Evolutionary conservation across 2,329 filamentous ascomycete species (phyloP).

Genomic region (Claviceps capensis): DNA sequence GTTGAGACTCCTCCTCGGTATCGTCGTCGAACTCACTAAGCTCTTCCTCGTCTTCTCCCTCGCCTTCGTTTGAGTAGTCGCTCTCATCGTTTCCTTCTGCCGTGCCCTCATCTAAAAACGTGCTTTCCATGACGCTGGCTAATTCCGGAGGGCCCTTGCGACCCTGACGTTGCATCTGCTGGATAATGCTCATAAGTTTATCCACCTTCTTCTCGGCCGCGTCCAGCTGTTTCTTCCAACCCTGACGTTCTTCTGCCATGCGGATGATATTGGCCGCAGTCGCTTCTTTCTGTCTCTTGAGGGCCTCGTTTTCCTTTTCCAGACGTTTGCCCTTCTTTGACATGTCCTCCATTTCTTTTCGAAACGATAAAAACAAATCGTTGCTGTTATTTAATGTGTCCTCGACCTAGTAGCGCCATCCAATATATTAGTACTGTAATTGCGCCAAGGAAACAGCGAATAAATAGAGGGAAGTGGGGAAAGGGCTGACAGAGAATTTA

Average conservation of each 20-base stretch:
- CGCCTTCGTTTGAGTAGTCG: slow-evolving; percentile 51
- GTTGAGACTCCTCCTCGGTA: slow-evolving; percentile 35
- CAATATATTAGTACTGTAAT: not conserved
- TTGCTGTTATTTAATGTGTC: slow-evolving; percentile 98
- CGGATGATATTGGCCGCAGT: slow-evolving; percentile 91
- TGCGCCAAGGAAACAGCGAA: not conserved
- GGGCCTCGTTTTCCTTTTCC: slow-evolving; percentile 86
- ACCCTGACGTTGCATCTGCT: slow-evolving; percentile 91
- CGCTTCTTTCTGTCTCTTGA: slow-evolving; percentile 85
- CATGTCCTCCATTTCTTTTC: slow-evolving; percentile 99
- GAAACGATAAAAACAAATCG: slow-evolving; percentile 89
- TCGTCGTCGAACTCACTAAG: slow-evolving; percentile 52
- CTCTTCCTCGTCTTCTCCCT: slow-evolving; percentile 42
- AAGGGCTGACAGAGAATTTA: not conserved
- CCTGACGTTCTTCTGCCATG: slow-evolving; percentile 91
- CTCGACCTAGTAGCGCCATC: slow-evolving; percentile 55
- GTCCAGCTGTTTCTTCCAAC: slow-evolving; percentile 55
- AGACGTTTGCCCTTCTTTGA: slow-evolving; percentile 95
- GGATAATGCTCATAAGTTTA: slow-evolving; percentile 86
- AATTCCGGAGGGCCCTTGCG: slow-evolving; percentile 58
- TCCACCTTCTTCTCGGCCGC: slow-evolving; percentile 58
- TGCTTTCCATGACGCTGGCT: slow-evolving; percentile 44
- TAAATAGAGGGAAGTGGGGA: not conserved
- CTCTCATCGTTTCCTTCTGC: slow-evolving; percentile 40
- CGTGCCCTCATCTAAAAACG: slow-evolving; percentile 40